Conservation (phyloP, 768 basidiomycete genomes). For the Phlebiopsis flavidoalba region DNA sequence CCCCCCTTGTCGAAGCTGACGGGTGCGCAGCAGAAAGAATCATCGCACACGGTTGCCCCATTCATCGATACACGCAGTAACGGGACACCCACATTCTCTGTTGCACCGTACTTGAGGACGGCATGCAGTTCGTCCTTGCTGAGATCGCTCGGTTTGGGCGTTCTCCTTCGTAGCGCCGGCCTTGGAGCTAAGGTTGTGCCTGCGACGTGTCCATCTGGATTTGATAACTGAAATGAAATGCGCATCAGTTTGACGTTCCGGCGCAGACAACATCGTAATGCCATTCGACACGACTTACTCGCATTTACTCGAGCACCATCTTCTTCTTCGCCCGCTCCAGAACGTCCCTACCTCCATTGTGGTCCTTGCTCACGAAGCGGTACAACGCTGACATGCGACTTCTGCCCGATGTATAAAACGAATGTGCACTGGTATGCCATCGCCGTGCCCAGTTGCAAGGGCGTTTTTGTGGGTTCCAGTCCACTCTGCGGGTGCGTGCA, state of each 20-base stretch:
- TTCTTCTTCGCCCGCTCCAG: slow-evolving; percentile 98
- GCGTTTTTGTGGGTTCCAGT: slow-evolving; percentile 99
- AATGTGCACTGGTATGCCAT: slow-evolving; percentile 99
- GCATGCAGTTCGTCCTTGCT: slow-evolving; percentile 97
- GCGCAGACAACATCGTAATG: background rate
- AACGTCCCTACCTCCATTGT: slow-evolving; percentile 97
- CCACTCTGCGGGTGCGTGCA: slow-evolving; percentile 53
- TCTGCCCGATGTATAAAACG: slow-evolving; percentile 99
- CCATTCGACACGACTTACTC: slow-evolving; percentile 53
- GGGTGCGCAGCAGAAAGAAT: background rate
- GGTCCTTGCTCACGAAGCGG: slow-evolving; percentile 96
- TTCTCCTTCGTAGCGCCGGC: slow-evolving; percentile 50
- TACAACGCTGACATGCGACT: slow-evolving; percentile 98
- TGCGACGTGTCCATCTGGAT: slow-evolving; percentile 99
- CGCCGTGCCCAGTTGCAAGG: slow-evolving; percentile 91
- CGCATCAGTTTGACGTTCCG: slow-evolving; percentile 1
- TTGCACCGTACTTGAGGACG: slow-evolving; percentile 97
- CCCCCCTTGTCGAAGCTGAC: slow-evolving; percentile 94
- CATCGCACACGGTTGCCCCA: slow-evolving; percentile 11
- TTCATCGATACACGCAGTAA: slow-evolving; percentile 9
- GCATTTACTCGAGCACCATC: slow-evolving; percentile 99
- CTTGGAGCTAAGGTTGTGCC: slow-evolving; percentile 87
- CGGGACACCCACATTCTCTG: slow-evolving; percentile 80
- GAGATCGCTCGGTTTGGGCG: slow-evolving; percentile 72
- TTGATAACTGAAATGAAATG: slow-evolving; percentile 74